A percentile compares a stretch with the other conserved stretches of the same genome.
These are phyloP conservation scores for Panicum virgatum DNA, from an alignment of 202 grass and related monocot species.

Conservation along the genomic window DNA sequence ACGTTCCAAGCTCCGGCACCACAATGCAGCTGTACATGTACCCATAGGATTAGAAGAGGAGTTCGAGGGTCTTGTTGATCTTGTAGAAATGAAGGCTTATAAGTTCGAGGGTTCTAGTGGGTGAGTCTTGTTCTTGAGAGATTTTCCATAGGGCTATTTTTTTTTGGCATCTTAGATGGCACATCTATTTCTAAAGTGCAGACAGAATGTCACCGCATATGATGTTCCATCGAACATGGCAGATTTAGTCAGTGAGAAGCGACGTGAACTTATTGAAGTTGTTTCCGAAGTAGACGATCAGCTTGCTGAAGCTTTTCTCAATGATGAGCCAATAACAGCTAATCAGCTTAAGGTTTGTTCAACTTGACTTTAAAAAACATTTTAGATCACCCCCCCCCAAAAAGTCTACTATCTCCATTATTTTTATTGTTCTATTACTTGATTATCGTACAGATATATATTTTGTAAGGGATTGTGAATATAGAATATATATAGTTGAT, in stretches of 20 bases:
- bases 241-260: conserved; percentile 70
- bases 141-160: conserved; percentile 34
- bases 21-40: conserved; percentile 92
- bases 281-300: conserved; percentile 98
- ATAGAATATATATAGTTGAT: conserved; percentile 15
- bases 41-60: conserved; percentile 98
- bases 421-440: too few relatives aligned
- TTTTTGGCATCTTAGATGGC: conserved; percentile 26
- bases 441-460: not conserved
- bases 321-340: conserved; percentile 82
- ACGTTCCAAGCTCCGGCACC: conserved; percentile 87
- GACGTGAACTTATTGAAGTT: conserved; percentile 92
- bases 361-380: conserved; percentile 13
- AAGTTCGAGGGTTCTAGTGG: conserved; percentile 89
- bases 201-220: conserved; percentile 67
- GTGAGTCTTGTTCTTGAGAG: conserved; percentile 49
- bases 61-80: conserved; percentile 95
- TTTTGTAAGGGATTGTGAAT: conserved; percentile 10
- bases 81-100: conserved; percentile 86
- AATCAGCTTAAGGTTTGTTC: conserved; percentile 74
- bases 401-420: too few relatives aligned
- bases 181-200: conserved; percentile 51
- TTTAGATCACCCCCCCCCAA: too few relatives aligned
- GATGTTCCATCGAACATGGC: conserved; percentile 81
- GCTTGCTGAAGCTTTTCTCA: conserved; percentile 95